phyloP scores from a whole-genome alignment of 192 early-diverging fungal species.

The Phlyctochytrium planicorne region DNA sequence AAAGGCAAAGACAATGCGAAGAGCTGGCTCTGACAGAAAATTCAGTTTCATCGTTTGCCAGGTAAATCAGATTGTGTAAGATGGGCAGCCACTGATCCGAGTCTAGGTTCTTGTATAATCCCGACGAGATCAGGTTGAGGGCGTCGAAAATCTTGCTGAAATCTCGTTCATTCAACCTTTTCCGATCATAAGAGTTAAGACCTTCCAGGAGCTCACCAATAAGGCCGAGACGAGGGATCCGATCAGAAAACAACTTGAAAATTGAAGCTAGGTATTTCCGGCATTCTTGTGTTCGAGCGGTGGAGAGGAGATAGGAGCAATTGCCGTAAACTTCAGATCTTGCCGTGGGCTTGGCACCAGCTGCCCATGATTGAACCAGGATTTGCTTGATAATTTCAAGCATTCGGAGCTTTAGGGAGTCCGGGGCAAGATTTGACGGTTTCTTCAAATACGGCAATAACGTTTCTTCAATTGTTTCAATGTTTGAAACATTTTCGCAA shows the following conservation, averaged over 20 bases:
- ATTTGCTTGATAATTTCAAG: slow-evolving; percentile 35
- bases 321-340: slow-evolving; percentile 67
- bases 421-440: slow-evolving; percentile 66
- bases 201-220: slow-evolving; percentile 65
- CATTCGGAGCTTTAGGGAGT: slow-evolving; percentile 79
- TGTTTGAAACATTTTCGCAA: slow-evolving; percentile 65
- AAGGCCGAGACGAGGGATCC: slow-evolving; percentile 51
- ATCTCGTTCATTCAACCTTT: slow-evolving; percentile 83
- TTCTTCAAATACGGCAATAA: slow-evolving; percentile 81
- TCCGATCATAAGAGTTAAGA: slow-evolving; percentile 75
- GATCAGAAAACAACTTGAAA: slow-evolving; percentile 61
- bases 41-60: slow-evolving; percentile 80
- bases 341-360: slow-evolving; percentile 31
- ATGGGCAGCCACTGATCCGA: slow-evolving; percentile 83
- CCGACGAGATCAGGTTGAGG: slow-evolving; percentile 66
- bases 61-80: slow-evolving; percentile 83
- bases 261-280: slow-evolving; percentile 62
- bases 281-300: slow-evolving; percentile 60
- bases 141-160: slow-evolving; percentile 80
- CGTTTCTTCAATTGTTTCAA: slow-evolving; percentile 71
- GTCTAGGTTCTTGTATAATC: slow-evolving; percentile 64
- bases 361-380: background rate
- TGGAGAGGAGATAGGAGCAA: slow-evolving; percentile 55
- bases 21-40: slow-evolving; percentile 84
- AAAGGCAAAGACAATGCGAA: slow-evolving; percentile 68